A percentile compares a stretch with the other conserved stretches of the same genome.
phyloP scores from a whole-genome alignment of 1,139 yeast genomes.

The Yamadazyma conglobata region DNA sequence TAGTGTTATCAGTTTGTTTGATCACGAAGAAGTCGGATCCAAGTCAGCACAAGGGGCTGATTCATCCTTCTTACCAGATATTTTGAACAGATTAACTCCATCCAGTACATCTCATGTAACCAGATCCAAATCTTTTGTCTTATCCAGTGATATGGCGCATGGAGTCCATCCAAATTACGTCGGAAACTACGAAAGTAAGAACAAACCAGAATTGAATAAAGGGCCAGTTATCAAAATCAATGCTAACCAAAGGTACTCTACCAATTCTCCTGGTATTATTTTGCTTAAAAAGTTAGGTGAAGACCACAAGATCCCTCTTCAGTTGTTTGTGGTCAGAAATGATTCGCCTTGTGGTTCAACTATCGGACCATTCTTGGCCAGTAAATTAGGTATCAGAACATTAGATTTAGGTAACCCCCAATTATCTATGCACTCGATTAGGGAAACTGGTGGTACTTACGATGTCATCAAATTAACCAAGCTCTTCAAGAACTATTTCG shows the following conservation, averaged over 20 bases:
- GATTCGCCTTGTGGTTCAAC: conserved; percentile 96
- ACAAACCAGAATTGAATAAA: conserved; percentile 74
- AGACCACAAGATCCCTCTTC: conserved; percentile 62
- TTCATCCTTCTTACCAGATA: conserved; percentile 81
- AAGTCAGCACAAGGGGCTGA: conserved; percentile 95
- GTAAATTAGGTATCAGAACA: conserved; percentile 85
- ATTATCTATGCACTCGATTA: conserved; percentile 89
- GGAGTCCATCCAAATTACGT: conserved; percentile 93
- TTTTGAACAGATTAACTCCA: conserved; percentile 62
- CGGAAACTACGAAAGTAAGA: conserved; percentile 68
- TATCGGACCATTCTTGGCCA: conserved; percentile 89
- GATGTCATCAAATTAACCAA: conserved; percentile 65
- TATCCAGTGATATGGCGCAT: conserved; percentile 96
- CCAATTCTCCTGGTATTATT: conserved; percentile 87
- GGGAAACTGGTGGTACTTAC: conserved; percentile 86
- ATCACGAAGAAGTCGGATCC: conserved; percentile 95
- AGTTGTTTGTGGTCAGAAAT: conserved; percentile 84
- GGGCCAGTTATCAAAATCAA: conserved; percentile 94
- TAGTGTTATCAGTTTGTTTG: conserved; percentile 75
- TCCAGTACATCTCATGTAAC: conserved; percentile 50
- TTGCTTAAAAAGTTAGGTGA: conserved; percentile 72
- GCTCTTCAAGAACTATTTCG: conserved; percentile 64
- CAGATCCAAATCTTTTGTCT: conserved; percentile 77
- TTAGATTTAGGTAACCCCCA: conserved; percentile 93
- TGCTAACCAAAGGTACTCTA: conserved; percentile 93